Conservation (phyloP, 2,329 filamentous ascomycete species). For the Fusarium verrucosum region DNA sequence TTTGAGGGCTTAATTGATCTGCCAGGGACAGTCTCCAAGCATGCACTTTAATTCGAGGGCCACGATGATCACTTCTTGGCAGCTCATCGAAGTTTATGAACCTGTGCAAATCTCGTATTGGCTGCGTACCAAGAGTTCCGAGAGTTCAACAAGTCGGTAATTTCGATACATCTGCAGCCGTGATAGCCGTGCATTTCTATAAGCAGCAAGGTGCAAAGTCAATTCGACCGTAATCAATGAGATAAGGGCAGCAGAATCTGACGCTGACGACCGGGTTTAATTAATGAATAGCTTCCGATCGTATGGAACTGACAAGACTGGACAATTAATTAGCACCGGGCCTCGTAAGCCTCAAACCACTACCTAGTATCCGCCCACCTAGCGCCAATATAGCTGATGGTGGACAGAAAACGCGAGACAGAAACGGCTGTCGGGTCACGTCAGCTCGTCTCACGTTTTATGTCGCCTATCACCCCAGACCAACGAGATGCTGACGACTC, state of each 20-base stretch:
- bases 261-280: not conserved
- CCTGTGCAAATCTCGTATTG: slow-evolving; percentile 17
- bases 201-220: not conserved
- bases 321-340: slow-evolving; percentile 14
- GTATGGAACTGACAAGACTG: not conserved
- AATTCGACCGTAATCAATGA: not conserved
- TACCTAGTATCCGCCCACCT: slow-evolving; percentile 7
- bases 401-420: slow-evolving; percentile 22
- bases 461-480: slow-evolving; percentile 1
- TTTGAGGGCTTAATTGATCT: slow-evolving; percentile 26
- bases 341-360: slow-evolving; percentile 16
- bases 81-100: slow-evolving; percentile 12
- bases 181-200: not conserved
- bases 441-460: not conserved
- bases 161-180: not conserved
- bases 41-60: slow-evolving; percentile 22
- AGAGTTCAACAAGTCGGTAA: not conserved
- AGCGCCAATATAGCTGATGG: not conserved
- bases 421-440: slow-evolving; percentile 1
- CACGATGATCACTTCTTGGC: slow-evolving; percentile 34
- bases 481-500: slow-evolving; percentile 24
- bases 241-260: not conserved
- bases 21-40: slow-evolving; percentile 13
- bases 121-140: not conserved
- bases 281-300: not conserved